These are phyloP conservation scores for Ustilago hordei DNA, from an alignment of 1,284 basidiomycete genomes.

Conservation along the genomic window DNA sequence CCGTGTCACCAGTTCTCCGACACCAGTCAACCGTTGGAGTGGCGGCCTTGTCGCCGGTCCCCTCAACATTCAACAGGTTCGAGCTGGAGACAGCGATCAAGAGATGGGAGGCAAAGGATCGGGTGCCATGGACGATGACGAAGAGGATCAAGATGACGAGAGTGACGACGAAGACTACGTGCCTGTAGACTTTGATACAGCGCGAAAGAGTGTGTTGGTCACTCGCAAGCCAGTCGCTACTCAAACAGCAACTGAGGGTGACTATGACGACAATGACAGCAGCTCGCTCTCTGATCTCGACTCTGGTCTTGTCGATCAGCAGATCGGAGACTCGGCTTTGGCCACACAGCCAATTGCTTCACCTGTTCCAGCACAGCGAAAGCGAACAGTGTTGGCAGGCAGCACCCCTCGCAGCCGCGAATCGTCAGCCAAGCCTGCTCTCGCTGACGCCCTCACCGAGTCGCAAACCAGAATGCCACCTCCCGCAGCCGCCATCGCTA, in stretches of 20 bases:
- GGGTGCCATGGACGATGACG: constrained; percentile 21
- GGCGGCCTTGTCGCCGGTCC: constrained; percentile 42
- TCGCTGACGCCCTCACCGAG: constrained; percentile 30
- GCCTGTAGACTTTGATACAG: constrained; percentile 20
- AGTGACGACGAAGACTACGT: constrained; percentile 49
- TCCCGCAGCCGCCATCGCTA: constrained; percentile 31
- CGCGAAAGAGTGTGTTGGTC: constrained; percentile 9
- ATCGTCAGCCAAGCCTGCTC: constrained; percentile 19
- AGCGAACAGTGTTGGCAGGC: constrained; percentile 13
- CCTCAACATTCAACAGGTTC: constrained; percentile 33
- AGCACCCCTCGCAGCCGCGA: constrained; percentile 15
- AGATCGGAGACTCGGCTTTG: constrained; percentile 27
- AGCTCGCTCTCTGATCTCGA: constrained; percentile 46
- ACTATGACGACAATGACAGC: constrained; percentile 23
- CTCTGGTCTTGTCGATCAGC: constrained; percentile 31
- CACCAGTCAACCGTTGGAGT: constrained; percentile 30
- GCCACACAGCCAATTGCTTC: constrained; percentile 19
- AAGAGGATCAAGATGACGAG: constrained; percentile 43
- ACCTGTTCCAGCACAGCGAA: constrained; percentile 14
- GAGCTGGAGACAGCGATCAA: constrained; percentile 45
- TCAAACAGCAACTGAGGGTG: neutral
- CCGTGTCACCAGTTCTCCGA: constrained; percentile 35
- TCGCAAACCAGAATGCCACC: constrained; percentile 54
- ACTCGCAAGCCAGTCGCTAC: constrained; percentile 16
- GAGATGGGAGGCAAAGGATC: constrained; percentile 19